phyloP scores from a whole-genome alignment of 306 rosid genomes.

The Cucurbita pepo region DNA sequence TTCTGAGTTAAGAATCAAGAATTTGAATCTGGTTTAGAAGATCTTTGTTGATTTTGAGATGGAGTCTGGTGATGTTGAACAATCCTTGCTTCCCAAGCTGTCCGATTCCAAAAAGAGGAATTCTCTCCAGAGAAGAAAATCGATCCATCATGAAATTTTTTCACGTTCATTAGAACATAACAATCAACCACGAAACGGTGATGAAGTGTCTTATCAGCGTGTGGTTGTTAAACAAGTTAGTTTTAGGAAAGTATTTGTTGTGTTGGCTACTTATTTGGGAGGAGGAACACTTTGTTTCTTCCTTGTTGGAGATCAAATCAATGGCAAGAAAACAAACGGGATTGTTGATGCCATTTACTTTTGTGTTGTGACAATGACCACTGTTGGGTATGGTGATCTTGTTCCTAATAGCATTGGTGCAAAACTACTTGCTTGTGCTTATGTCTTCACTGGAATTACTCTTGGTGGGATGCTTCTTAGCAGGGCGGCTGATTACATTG shows the following conservation, averaged over 20 bases:
- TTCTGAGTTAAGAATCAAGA: slow-evolving; percentile 3
- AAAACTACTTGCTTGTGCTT: slow-evolving; percentile 56
- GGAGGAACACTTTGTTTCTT: slow-evolving; percentile 58
- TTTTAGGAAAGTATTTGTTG: slow-evolving; percentile 24
- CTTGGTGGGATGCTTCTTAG: slow-evolving; percentile 52
- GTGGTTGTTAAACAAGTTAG: slow-evolving; percentile 14
- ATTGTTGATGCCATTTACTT: slow-evolving; percentile 64
- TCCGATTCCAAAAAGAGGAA: slow-evolving; percentile 25
- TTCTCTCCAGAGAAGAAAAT: slow-evolving; percentile 29
- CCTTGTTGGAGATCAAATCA: slow-evolving; percentile 36
- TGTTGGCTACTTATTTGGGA: slow-evolving; percentile 37
- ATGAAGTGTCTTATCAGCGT: background rate
- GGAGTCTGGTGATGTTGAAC: slow-evolving; percentile 34
- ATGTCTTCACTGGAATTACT: slow-evolving; percentile 64
- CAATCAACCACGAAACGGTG: slow-evolving; percentile 12
- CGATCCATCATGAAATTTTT: background rate
- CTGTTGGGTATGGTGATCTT: slow-evolving; percentile 86
- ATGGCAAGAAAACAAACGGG: slow-evolving; percentile 42
- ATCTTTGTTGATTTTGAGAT: slow-evolving; percentile 16
- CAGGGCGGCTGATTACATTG: slow-evolving; percentile 63
- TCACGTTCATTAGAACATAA: slow-evolving; percentile 12
- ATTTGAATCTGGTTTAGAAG: background rate
- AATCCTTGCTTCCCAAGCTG: slow-evolving; percentile 32
- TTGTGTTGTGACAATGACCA: slow-evolving; percentile 82
- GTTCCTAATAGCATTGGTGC: slow-evolving; percentile 47